Evolutionary conservation across 495 filamentous ascomycete species (phyloP), one percentile per base, ranked within the genome.

Genomic region (Neurospora sp.): DNA sequence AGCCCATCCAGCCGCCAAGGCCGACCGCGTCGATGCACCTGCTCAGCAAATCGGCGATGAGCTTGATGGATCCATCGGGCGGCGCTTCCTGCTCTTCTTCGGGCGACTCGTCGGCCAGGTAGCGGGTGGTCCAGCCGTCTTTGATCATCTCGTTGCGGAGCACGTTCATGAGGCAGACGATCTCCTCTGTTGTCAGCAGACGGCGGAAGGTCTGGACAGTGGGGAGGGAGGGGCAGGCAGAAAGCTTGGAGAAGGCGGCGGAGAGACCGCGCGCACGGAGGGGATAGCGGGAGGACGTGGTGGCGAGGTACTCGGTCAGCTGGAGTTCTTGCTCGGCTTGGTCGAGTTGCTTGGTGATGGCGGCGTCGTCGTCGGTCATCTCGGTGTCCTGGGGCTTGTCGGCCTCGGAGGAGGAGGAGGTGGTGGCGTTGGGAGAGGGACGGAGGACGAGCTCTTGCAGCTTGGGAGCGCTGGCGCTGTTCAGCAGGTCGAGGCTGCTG

Each of bases 11-110:
- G 38, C 93, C 93, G 15, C 88, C 90, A 21, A 92, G 86, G 11
- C 94, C 93, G n/a, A 97, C 87, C 11, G 93, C 90, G 82, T 98
- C 94, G 11, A 97, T 85, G 48, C 92, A 90, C 75, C 90, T 89
- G 77, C 88, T 91, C 40, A 97, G 86, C 9, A 96, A 82, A 71
- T 90, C 87, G 39, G 87, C 86, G 72, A 93, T 89, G 48, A 88
- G 83, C 70, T 82, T 81, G 70, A 88, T 87, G 78, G 87, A 88
- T 13, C 83, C 87, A 43, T 88, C 84, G 28, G 84, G 85, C 75
- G 88, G 81, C 70, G 86, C 78, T 78, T 89, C 87, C 1, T 84
- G 83, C 5, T 87, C 85, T 36, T 89, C 88, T 66, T 66, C 54
- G 54, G 54, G 11, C 7, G 28, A 34, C 15, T 87, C 82, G 37